Evolutionary conservation across 2,329 filamentous ascomycete species (phyloP).

Genomic region (Ceratocystis eucalypticola): DNA sequence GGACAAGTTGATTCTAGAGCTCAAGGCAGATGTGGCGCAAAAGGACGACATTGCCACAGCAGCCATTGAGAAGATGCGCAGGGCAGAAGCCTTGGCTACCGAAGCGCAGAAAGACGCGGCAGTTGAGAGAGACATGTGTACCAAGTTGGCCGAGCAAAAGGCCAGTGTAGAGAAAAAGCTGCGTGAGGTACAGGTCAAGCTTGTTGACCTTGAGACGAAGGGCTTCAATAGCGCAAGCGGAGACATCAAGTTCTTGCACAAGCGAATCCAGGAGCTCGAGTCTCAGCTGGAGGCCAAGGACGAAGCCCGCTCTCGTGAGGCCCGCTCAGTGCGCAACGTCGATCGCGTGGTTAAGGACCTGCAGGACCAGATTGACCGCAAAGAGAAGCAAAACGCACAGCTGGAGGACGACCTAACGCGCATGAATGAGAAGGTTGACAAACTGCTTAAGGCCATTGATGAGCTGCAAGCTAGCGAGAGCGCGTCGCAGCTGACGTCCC

Average conservation of each 20-base stretch:
- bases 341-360: constrained; percentile 91
- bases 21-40: constrained; percentile 78
- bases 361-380: constrained; percentile 80
- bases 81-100: constrained; percentile 70
- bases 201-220: constrained; percentile 93
- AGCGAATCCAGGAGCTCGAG: constrained; percentile 92
- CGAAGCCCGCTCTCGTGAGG: constrained; percentile 61
- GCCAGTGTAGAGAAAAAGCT: constrained; percentile 75
- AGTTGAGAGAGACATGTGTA: constrained; percentile 67
- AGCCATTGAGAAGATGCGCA: constrained; percentile 92
- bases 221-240: constrained; percentile 89
- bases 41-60: constrained; percentile 87
- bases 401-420: constrained; percentile 72
- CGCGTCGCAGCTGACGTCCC: constrained; percentile 62
- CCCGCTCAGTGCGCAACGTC: constrained; percentile 78
- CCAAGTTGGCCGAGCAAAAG: constrained; percentile 79
- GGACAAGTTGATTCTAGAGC: constrained; percentile 76
- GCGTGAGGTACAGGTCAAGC: constrained; percentile 77
- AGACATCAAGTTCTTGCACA: constrained; percentile 88
- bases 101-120: constrained; percentile 91
- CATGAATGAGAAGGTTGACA: constrained; percentile 79
- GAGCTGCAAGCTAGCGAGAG: constrained; percentile 85
- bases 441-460: constrained; percentile 80
- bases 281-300: constrained; percentile 74
- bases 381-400: constrained; percentile 73